Conservation (phyloP, 257 asterid genomes). For the Solanum tacnaense region DNA sequence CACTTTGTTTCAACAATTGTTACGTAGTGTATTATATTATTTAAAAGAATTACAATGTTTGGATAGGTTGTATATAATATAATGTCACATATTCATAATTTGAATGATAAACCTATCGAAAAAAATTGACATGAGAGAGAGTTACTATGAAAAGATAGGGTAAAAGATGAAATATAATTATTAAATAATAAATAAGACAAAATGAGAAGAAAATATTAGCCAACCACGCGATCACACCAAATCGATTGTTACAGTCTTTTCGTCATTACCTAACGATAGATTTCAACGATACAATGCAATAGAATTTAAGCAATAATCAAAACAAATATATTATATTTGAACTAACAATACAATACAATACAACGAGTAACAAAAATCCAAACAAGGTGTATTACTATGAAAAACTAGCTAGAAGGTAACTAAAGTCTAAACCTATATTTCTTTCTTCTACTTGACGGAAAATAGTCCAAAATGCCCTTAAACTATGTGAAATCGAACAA, state of each 20-base stretch:
- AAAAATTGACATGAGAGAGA: accelerated
- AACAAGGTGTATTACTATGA: neutral
- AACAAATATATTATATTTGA: too few species aligned
- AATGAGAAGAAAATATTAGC: too few species aligned
- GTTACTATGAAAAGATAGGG: accelerated
- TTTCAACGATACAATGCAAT: neutral
- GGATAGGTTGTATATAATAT: too few species aligned
- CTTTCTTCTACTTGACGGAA: neutral
- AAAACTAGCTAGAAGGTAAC: neutral
- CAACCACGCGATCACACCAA: neutral
- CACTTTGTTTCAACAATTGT: accelerated
- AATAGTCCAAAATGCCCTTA: neutral
- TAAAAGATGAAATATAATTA: too few species aligned
- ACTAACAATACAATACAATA: too few species aligned
- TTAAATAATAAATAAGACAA: too few species aligned
- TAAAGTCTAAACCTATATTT: neutral
- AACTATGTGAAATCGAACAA: neutral
- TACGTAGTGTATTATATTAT: accelerated
- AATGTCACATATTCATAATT: too few species aligned
- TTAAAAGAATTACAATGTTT: too few species aligned
- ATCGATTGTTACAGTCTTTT: accelerated
- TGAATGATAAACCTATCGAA: too few species aligned
- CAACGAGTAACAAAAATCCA: neutral
- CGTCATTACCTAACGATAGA: neutral
- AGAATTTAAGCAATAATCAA: neutral